A percentile compares a stretch with the other conserved stretches of the same genome.
Evolutionary conservation across 352 stramenopile genomes (phyloP).

Genomic region (Phytopythium montanum): DNA sequence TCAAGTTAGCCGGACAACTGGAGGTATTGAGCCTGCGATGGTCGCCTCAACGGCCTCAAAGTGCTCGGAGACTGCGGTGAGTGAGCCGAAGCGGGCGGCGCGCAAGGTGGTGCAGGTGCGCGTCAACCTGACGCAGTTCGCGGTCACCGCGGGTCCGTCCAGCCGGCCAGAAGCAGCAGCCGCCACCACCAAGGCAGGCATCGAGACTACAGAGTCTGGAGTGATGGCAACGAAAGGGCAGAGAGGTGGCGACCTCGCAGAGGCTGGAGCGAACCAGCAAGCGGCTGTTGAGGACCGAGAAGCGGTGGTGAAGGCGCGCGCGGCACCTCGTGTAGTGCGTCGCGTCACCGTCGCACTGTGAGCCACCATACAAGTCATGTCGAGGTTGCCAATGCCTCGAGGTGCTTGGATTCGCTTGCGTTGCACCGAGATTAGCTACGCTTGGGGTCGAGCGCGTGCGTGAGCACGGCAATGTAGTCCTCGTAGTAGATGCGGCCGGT

Average conservation of each 20-base stretch:
- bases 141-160: not conserved
- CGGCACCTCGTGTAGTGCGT: not conserved
- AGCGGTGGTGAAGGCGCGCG: not conserved
- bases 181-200: not conserved
- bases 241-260: not conserved
- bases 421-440: conserved; percentile 13
- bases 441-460: conserved; percentile 48
- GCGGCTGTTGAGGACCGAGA: not conserved
- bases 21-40: not conserved
- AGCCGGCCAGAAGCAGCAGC: not conserved
- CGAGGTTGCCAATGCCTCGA: not conserved
- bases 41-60: not conserved
- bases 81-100: conserved; percentile 10
- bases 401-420: not conserved
- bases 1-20: too few species aligned
- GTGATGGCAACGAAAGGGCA: not conserved
- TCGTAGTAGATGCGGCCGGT: conserved; percentile 90
- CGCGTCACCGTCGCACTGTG: conserved; percentile 4
- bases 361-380: not conserved
- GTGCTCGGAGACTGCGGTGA: not conserved
- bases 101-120: conserved; percentile 43
- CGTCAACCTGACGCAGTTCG: conserved; percentile 36
- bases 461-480: conserved; percentile 87
- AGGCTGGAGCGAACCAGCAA: not conserved
- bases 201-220: not conserved